Base-by-base conservation (phyloP, 2,329 filamentous ascomycete genomes). In the Pseudogymnoascus sp. region DNA sequence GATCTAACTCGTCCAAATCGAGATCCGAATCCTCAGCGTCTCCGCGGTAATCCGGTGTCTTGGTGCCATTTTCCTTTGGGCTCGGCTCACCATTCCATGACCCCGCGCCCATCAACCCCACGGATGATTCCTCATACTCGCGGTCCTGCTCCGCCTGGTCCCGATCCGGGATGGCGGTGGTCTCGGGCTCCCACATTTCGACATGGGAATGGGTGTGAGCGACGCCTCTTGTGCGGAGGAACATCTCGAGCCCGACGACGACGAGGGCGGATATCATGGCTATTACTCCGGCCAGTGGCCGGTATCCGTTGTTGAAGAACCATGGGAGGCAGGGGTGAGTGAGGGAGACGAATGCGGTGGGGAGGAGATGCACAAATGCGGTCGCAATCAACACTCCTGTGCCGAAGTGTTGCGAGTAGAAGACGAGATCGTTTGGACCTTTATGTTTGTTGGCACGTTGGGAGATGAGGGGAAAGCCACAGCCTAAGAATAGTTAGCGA, bases 361-460 rank as follows among this genome's bases (percentile, higher is more conserved):
- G 84, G 4, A 87, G 78, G n/a, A 87, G 76, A 70, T 86, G 83
- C 26, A 93, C 89, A 71, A 95, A 95, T 63, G 90, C 90, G 1
- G 90, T 95, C 10, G 91, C 90, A 66, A 95, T 88, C n/a, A 95
- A 79, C 19, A 95, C 91, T 64, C 90, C 90, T 1, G 90, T 95
- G 71, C 90, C 89, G 67, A 91, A 89, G 76, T 91, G 88, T 66
- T 84, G 78, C 1, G 80, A 83, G 59, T 85, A 72, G 70, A 86
- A 86, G 62, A 86, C 79, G 67, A 74, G 70, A 64, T 68, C 67
- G 38, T 68, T 66, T 3, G 70, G 65, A 0, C 64, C 66, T 33
- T 62, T 62, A n/a, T 42, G 40, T 60, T 70, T 71, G 4, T 72
- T 71, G 1, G 70, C 66, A 64, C 70, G 67, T 40, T 68, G 68